Evolutionary conservation across 108 stramenopile species (phyloP), one percentile per base, ranked within the genome.

Genomic region (Ochromonas danica): DNA sequence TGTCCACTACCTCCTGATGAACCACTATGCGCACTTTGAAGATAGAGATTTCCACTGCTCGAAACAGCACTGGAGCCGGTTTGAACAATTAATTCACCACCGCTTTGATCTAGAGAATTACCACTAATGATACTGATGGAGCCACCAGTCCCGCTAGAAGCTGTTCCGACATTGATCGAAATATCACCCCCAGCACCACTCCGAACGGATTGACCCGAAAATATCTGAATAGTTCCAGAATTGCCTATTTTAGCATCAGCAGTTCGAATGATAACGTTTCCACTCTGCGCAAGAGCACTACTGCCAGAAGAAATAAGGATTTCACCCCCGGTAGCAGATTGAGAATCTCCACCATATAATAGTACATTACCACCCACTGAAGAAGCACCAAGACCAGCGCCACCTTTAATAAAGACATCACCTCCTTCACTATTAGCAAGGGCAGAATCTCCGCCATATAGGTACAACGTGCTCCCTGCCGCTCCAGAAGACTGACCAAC

Each of bases 141-240:
- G 3, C 63, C 63, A 67, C 63, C 63, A 28, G 63, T 31, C 3
- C 63, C 63, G 25, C 63, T 67, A 36, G 31, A 22, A 6, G 30
- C 27, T 10, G 63, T 67, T 6, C 63, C 63, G 25, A 33, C 63
- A 67, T 28, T 14, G 25, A 67, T 67, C 10, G 30, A 14, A 14
- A 67, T 10, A 36, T 33, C 31, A 31, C 63, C 63, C 3, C 63
- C 35, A 14, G 33, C 33, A 10, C 63, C 63, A 36, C 14, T 14
- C 6, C 3, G 25, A 25, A 22, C 31, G 3, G 63, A 67, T 67
- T 36, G 6, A 67, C 63, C 63, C 10, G 63, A 31, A 67, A 67
- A 67, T 10, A 67, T 28, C 35, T 67, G 63, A 36, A 67, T 67
- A 10, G 27, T 14, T 67, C 63, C 63, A 35, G 63, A 67, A 67